Conservation (phyloP, 139 green algal species). For the Spirogloea muscicola region DNA sequence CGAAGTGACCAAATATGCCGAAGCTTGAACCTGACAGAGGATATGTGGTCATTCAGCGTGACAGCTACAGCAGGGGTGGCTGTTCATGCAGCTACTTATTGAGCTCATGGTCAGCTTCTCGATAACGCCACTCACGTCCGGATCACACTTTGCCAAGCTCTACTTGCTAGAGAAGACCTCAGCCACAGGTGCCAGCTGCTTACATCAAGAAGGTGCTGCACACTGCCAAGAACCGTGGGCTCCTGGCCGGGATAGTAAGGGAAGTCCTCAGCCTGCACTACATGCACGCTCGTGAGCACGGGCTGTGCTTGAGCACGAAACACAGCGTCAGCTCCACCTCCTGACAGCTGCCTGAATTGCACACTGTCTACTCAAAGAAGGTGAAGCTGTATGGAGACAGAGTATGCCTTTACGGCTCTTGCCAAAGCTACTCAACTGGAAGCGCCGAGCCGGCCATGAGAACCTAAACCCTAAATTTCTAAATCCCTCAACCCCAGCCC, state of each 20-base stretch:
- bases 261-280: slow-evolving; percentile 13
- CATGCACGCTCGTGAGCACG: no score
- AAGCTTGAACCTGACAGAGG: no score
- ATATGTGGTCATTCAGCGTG: background rate
- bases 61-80: background rate
- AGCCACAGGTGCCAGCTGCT: no score
- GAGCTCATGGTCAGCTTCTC: background rate
- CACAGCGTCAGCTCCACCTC: no score
- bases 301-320: no score
- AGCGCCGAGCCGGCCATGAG: background rate
- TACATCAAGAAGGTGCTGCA: slow-evolving; percentile 14
- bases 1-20: no score
- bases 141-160: no score
- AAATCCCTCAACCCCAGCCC: no score
- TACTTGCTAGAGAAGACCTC: no score
- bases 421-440: background rate
- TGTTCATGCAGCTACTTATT: background rate
- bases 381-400: background rate
- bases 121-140: background rate
- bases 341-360: no score
- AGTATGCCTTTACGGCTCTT: background rate
- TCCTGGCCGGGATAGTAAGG: slow-evolving; percentile 25
- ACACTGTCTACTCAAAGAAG: no score
- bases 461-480: no score
- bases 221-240: slow-evolving; percentile 14